Evolutionary conservation across 2,329 filamentous ascomycete genomes (phyloP).

Genomic region (Chrysoporthe cubensis): DNA sequence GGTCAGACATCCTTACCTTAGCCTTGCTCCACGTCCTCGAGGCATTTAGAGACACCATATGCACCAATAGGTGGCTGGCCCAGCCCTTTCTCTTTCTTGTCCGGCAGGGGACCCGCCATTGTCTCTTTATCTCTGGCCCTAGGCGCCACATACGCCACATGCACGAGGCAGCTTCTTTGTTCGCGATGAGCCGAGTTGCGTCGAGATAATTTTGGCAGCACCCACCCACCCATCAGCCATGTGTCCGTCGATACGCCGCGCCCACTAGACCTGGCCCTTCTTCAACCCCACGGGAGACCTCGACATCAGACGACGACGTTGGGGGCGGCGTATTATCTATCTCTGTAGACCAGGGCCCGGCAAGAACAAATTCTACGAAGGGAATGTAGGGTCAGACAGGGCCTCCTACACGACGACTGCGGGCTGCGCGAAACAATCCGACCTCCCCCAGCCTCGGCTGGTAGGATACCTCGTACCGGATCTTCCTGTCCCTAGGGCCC

Average conservation of each 20-base stretch:
- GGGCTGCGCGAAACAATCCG: not conserved
- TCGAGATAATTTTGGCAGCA: not conserved
- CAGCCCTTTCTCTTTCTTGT: not conserved
- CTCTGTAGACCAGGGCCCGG: not conserved
- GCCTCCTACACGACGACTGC: not conserved
- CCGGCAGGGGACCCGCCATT: not conserved
- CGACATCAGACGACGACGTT: not conserved
- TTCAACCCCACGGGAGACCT: not conserved
- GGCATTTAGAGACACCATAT: not conserved
- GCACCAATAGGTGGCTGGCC: not conserved
- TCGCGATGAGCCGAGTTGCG: not conserved
- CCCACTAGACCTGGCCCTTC: not conserved
- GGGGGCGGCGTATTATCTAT: not conserved
- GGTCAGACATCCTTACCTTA: not conserved
- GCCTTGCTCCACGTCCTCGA: not conserved
- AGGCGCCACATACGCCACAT: constrained; percentile 1
- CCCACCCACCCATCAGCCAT: not conserved
- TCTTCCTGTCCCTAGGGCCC: not conserved
- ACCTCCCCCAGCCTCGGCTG: not conserved
- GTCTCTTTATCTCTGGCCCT: not conserved
- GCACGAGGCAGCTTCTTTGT: not conserved
- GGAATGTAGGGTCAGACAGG: not conserved
- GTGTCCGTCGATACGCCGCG: not conserved
- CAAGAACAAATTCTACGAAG: not conserved
- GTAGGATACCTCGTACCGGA: not conserved